Conservation (phyloP, 495 filamentous ascomycete species). For the Bryoglossum gracile region DNA sequence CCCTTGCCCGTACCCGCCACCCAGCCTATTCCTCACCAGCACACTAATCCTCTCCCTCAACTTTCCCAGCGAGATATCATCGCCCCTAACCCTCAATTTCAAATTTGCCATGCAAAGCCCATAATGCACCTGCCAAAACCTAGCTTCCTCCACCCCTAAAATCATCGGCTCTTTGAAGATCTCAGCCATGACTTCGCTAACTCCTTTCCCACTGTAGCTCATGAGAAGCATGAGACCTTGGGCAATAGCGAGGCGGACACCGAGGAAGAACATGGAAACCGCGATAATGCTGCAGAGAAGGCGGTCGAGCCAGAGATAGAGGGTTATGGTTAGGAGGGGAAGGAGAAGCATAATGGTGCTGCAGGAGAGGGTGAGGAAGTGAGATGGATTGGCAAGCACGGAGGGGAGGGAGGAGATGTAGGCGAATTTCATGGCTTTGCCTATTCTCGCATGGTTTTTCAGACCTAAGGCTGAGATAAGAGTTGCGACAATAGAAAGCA, state of each 20-base stretch:
- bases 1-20: slow-evolving; percentile 78
- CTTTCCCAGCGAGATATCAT: slow-evolving; percentile 56
- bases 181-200: slow-evolving; percentile 71
- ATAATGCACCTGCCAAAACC: slow-evolving; percentile 99
- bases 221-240: slow-evolving; percentile 92
- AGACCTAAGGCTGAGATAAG: slow-evolving; percentile 79
- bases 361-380: slow-evolving; percentile 85
- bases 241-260: slow-evolving; percentile 70
- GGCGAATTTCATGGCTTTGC: slow-evolving; percentile 68
- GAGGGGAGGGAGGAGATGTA: slow-evolving; percentile 76
- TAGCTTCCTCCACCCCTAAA: slow-evolving; percentile 72
- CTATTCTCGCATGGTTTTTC: slow-evolving; percentile 90
- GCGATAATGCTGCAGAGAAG: slow-evolving; percentile 73
- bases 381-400: slow-evolving; percentile 82
- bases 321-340: slow-evolving; percentile 62
- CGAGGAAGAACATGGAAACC: slow-evolving; percentile 77
- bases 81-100: slow-evolving; percentile 60
- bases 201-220: slow-evolving; percentile 64
- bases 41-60: slow-evolving; percentile 67
- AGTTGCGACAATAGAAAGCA: slow-evolving; percentile 83
- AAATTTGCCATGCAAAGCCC: slow-evolving; percentile 92
- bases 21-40: slow-evolving; percentile 77
- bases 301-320: slow-evolving; percentile 75
- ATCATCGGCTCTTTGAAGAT: slow-evolving; percentile 75
- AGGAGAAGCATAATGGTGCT: slow-evolving; percentile 74